Evolutionary conservation across 2,329 filamentous ascomycete genomes (phyloP), one percentile per base, ranked within the genome.

Genomic region (Fusarium sp.): DNA sequence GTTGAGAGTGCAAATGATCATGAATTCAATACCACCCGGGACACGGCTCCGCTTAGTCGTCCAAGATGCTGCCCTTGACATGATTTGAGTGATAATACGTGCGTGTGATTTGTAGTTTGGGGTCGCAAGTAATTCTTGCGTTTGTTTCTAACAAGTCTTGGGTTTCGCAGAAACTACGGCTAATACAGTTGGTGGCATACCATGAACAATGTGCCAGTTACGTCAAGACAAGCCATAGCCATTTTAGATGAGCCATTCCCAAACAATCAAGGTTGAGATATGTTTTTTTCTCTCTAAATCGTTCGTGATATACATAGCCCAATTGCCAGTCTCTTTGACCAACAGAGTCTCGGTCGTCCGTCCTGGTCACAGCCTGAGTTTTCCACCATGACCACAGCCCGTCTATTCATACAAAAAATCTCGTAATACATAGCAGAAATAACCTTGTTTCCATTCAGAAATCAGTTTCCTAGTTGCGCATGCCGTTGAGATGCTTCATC

Each of bases 401-500:
- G 38, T 74, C 72, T 74, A 72, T 72, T 70, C 63, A 55, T 75
- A 75, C 72, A 74, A 55, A 57, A 47, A 42, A 24, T 31, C 13
- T 52, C 49, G 39, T 49, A 49, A 73, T 44, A 47, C 38, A 75
- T 35, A 22, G 26, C 26, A 52, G 26, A 52, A 55, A 51, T 56
- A 49, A 26, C 14, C 15, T 35, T 14, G 26, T 38, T 26, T 36
- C 39, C 26, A 17, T 48, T 13, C 22, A 11, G 13, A 36, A 18
- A 18, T 15, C 33, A 14, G 15, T 11, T 35, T 8, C 18, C 57
- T 67, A 78, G 56, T 71, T 76, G 39, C 87, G 85, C 85, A 89
- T 84, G 72, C 80, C 89, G 82, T 96, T 91, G 79, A 98, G 85
- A 81, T 98, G 93, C 87, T 91, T 92, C 83, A 98, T 86, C n/a